These are phyloP conservation scores for Apocynum venetum DNA, from an alignment of 257 asterid species.

Conservation along the genomic window DNA sequence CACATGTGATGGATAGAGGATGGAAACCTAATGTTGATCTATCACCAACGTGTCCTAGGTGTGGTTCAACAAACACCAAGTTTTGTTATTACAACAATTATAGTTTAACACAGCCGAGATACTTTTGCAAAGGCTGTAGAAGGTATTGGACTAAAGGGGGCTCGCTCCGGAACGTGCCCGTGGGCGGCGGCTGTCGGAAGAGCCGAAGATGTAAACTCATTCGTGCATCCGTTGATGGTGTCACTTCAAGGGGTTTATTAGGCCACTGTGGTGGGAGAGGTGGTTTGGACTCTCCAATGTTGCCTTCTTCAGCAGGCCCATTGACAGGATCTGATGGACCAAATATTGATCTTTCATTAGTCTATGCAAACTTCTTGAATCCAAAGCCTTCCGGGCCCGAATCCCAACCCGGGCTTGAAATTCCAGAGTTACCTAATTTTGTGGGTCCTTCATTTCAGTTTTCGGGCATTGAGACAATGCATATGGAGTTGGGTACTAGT, in stretches of 20 bases:
- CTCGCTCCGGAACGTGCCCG: slow-evolving; percentile 69
- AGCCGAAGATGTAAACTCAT: slow-evolving; percentile 31
- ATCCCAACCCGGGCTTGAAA: slow-evolving; percentile 1
- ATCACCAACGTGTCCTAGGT: slow-evolving; percentile 68
- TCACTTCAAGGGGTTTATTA: slow-evolving; percentile 6
- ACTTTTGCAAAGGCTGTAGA: slow-evolving; percentile 71
- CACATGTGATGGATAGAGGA: slow-evolving; percentile 64
- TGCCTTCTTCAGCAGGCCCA: too few species aligned
- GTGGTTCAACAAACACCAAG: slow-evolving; percentile 75
- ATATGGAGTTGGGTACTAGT: not conserved
- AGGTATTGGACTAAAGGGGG: slow-evolving; percentile 90
- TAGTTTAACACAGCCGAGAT: slow-evolving; percentile 75
- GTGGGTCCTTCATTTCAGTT: slow-evolving; percentile 22
- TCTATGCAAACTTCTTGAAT: slow-evolving; percentile 60
- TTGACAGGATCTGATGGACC: not conserved
- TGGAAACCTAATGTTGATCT: slow-evolving; percentile 48
- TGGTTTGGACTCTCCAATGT: too few species aligned
- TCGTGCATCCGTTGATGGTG: not conserved
- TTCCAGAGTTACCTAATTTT: not conserved
- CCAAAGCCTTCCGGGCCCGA: slow-evolving; percentile 21
- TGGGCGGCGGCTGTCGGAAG: slow-evolving; percentile 77
- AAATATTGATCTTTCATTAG: slow-evolving; percentile 58
- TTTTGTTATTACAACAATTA: slow-evolving; percentile 85
- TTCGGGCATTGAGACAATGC: slow-evolving; percentile 8
- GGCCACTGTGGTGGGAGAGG: not conserved